Percentiles rank a stretch among this genome's conserved stretches.
Conservation (phyloP, 2,329 filamentous ascomycete genomes). For the Epichloe elymi region DNA sequence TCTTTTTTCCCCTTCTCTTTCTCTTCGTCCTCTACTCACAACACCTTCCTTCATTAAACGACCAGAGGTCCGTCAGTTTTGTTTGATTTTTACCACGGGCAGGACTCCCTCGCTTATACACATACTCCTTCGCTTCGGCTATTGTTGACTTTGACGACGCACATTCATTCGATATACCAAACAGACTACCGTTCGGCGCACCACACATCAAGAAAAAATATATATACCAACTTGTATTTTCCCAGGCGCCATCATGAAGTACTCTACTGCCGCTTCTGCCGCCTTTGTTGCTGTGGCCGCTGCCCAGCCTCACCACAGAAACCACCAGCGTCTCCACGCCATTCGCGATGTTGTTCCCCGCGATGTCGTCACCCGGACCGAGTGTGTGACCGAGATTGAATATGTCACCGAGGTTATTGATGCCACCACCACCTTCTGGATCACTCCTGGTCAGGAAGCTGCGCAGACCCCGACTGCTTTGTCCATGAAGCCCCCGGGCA, state of each 20-base stretch:
- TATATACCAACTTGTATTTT: not conserved
- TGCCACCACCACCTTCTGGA: slow-evolving; percentile 31
- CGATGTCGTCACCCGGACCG: slow-evolving; percentile 33
- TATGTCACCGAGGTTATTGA: slow-evolving; percentile 36
- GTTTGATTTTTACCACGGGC: slow-evolving; percentile 6
- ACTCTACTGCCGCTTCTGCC: slow-evolving; percentile 17
- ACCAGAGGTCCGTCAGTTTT: slow-evolving; percentile 5
- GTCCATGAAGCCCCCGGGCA: slow-evolving; percentile 11
- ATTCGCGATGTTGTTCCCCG: slow-evolving; percentile 13
- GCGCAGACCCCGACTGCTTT: slow-evolving; percentile 10
- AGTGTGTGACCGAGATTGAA: slow-evolving; percentile 37
- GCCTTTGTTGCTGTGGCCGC: slow-evolving; percentile 28
- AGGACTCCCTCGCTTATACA: slow-evolving; percentile 5
- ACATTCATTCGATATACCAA: slow-evolving; percentile 5
- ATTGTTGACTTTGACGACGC: not conserved
- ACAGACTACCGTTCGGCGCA: not conserved
- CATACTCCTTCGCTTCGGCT: slow-evolving; percentile 7
- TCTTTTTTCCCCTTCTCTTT: not conserved
- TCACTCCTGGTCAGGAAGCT: slow-evolving; percentile 22
- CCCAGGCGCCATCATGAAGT: slow-evolving; percentile 26
- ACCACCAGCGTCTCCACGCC: slow-evolving; percentile 22
- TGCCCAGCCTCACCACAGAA: slow-evolving; percentile 36
- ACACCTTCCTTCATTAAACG: slow-evolving; percentile 7
- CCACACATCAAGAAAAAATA: not conserved
- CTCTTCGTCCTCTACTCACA: not conserved